These are phyloP conservation scores for Neofusicoccum parvum DNA, from an alignment of 2,329 filamentous ascomycete genomes.

Conservation along the genomic window DNA sequence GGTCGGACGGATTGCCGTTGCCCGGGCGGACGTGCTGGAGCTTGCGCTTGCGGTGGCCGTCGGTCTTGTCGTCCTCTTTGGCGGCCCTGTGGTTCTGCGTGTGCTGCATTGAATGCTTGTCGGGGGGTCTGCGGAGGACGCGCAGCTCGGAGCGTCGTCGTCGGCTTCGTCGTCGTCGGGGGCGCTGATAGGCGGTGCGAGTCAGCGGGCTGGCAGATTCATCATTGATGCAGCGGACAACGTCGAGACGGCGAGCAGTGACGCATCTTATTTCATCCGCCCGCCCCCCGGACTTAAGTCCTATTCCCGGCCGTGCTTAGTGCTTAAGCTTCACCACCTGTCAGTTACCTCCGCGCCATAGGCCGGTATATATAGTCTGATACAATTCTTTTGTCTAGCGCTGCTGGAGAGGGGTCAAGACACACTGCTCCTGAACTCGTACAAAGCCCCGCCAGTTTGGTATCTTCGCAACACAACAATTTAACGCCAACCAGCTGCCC, in stretches of 20 bases:
- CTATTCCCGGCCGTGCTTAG: background rate
- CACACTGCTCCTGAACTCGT: background rate
- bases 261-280: constrained; percentile 19
- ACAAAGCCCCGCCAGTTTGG: constrained; percentile 19
- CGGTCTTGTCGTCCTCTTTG: constrained; percentile 19
- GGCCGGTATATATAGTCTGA: constrained; percentile 4
- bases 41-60: constrained; percentile 23
- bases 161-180: too few species aligned
- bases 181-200: constrained; percentile 13
- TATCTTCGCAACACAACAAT: constrained; percentile 22
- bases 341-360: background rate
- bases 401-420: constrained; percentile 13
- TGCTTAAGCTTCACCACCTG: constrained; percentile 1
- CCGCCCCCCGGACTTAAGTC: constrained; percentile 5
- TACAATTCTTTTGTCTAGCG: constrained; percentile 13
- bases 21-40: constrained; percentile 12
- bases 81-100: constrained; percentile 17
- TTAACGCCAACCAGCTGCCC: constrained; percentile 20
- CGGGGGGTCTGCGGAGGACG: constrained; percentile 1
- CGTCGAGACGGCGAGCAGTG: background rate
- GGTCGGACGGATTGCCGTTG: background rate
- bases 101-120: constrained; percentile 20
- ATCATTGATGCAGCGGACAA: background rate
- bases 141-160: constrained; percentile 10
- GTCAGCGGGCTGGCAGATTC: constrained; percentile 1